Evolutionary conservation across 768 basidiomycete genomes (phyloP).

Genomic region (Rhodocollybia butyracea): DNA sequence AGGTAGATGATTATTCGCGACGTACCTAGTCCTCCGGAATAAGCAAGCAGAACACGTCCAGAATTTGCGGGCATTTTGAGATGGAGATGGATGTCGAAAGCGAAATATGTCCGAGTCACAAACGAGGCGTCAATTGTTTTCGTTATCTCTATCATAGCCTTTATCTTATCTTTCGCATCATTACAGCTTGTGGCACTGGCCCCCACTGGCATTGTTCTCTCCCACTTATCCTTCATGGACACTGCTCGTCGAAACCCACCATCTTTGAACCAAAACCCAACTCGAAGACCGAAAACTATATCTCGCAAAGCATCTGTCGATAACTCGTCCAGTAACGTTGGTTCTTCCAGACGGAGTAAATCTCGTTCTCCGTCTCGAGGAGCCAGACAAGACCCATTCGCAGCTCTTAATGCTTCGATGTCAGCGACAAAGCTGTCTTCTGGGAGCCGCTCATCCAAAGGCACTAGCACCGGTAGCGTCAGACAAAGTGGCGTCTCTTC

Average conservation of each 20-base stretch:
- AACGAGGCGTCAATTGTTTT: background rate
- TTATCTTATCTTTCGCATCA: no score
- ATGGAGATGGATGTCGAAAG: background rate
- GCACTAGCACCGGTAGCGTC: background rate
- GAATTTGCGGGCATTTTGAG: constrained; percentile 43
- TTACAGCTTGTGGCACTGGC: no score
- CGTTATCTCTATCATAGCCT: background rate
- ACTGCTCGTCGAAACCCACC: background rate
- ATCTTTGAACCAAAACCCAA: background rate
- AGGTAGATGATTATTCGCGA: constrained; percentile 11
- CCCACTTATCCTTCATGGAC: background rate
- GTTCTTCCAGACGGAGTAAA: constrained; percentile 10
- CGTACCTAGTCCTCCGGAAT: constrained; percentile 96
- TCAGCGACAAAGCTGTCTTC: background rate
- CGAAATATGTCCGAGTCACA: background rate
- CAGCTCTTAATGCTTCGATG: constrained; percentile 12
- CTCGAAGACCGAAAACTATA: background rate
- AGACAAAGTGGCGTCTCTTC: constrained; percentile 1
- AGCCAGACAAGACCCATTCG: constrained; percentile 11
- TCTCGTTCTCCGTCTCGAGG: constrained; percentile 17
- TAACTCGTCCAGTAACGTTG: background rate
- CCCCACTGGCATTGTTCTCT: background rate
- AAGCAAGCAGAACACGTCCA: constrained; percentile 93
- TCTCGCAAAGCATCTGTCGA: background rate
- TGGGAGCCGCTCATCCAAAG: background rate